Percentiles rank a stretch among this genome's conserved stretches.
Evolutionary conservation across 164 flowering plant species (phyloP).

Genomic region (Stephania japonica): DNA sequence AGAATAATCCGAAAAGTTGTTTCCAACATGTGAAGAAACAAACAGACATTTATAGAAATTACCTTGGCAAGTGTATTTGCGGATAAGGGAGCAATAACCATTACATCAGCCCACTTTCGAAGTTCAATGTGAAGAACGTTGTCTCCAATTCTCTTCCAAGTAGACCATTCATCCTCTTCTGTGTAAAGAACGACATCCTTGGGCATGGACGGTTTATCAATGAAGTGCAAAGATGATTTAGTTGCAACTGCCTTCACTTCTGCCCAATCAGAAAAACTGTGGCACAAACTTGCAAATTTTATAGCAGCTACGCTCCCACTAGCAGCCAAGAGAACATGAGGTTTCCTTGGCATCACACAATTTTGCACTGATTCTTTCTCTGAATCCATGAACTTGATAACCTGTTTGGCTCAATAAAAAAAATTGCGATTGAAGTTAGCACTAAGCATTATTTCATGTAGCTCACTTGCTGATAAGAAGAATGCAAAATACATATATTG

Average conservation of each 20-base stretch:
- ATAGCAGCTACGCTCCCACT: conserved; percentile 67
- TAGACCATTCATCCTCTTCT: conserved; percentile 45
- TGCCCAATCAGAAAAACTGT: conserved; percentile 32
- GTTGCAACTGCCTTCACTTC: conserved; percentile 29
- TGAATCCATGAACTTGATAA: conserved; percentile 14
- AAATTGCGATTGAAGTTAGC: background rate
- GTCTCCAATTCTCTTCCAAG: conserved; percentile 32
- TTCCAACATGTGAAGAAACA: background rate
- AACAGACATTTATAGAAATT: background rate
- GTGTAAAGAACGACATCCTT: conserved; percentile 27
- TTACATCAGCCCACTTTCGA: conserved; percentile 65
- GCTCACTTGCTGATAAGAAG: no score
- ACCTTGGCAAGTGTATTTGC: conserved; percentile 81
- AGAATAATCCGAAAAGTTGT: background rate
- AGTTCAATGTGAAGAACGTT: conserved; percentile 64
- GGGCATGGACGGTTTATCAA: conserved; percentile 23
- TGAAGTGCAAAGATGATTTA: conserved; percentile 24
- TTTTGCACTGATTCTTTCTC: conserved; percentile 14
- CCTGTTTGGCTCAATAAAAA: background rate
- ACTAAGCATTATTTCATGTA: no score
- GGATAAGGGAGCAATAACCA: conserved; percentile 75
- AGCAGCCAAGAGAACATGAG: conserved; percentile 60
- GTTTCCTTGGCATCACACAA: conserved; percentile 23
- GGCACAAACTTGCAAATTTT: conserved; percentile 27
- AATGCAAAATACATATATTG: no score